Percentiles rank a stretch among this genome's conserved stretches.
Conservation (phyloP, 1,284 basidiomycete species). For the Boletus coffeatus region DNA sequence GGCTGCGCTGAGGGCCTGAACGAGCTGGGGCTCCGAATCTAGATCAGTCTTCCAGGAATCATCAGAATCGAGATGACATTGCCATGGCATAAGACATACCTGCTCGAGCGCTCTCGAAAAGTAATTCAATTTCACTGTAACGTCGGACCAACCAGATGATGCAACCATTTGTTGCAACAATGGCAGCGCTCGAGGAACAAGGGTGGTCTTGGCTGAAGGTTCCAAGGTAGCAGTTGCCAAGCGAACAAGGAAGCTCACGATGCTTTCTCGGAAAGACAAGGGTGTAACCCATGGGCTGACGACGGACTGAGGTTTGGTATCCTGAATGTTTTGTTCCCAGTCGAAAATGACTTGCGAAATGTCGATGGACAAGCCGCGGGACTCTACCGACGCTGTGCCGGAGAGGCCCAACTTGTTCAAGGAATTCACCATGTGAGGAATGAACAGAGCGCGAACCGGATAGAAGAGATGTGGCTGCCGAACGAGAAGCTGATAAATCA, state of each 20-base stretch:
- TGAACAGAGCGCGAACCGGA: conserved; percentile 88
- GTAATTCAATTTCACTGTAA: conserved; percentile 87
- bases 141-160: conserved; percentile 87
- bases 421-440: conserved; percentile 94
- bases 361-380: conserved; percentile 78
- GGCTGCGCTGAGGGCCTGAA: conserved; percentile 77
- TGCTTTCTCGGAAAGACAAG: conserved; percentile 76
- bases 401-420: conserved; percentile 85
- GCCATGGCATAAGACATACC: conserved; percentile 39
- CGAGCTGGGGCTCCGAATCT: conserved; percentile 57
- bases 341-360: conserved; percentile 82
- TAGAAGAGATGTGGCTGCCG: conserved; percentile 93
- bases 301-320: conserved; percentile 25
- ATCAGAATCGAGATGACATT: conserved; percentile 11
- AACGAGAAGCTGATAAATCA: conserved; percentile 90
- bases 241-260: conserved; percentile 92
- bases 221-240: conserved; percentile 77
- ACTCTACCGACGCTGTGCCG: conserved; percentile 71
- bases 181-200: conserved; percentile 74
- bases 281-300: conserved; percentile 65
- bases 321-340: conserved; percentile 74
- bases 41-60: conserved; percentile 61
- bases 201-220: conserved; percentile 51
- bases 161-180: conserved; percentile 82
- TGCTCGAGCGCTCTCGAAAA: conserved; percentile 81